Evolutionary conservation across 208 protist species (phyloP), one percentile per base, ranked within the genome.

Genomic region (Crithidia bombi): DNA sequence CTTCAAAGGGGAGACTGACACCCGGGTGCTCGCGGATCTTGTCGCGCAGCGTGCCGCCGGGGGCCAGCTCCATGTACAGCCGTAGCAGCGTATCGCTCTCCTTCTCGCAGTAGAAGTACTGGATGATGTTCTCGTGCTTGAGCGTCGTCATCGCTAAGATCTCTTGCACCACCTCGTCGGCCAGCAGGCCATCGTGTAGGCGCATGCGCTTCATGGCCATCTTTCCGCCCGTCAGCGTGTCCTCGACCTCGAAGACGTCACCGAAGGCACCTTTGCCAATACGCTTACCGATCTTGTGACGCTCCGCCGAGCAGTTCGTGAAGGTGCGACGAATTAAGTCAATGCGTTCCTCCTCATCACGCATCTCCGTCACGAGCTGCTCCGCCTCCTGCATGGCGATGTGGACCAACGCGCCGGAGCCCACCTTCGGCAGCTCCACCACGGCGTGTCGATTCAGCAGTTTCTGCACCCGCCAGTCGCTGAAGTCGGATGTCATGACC

Each of bases 101-200:
- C 64, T 97, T 92, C 51, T 93, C 83, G 62, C 95, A 97, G 76
- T 87, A 91, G 66, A 96, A 97, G 77, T 98, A 98, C 65, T 91
- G 90, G 33, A 98, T 96, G 64, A 98, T 97, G 77, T 98, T 97
- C 39, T 94, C 86, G 75, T 98, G 93, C 47, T 85, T 81, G 41
- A 98, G 76, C 25, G 77, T 70, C n/a, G 90, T 95, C 91, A 97
- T 96, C 25, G 95, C 81, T 17, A 89, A 67, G 26, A 98, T 92
- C 64, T 98, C 93, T 51, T 91, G 80, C 59, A 95, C 77, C 19
- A 96, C 62, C 55, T 87, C 85, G 44, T 92, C 87, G 1, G 82
- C 89, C 7, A 84, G 43, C 12, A 87, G 79, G 11, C 94, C 83
- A 38, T 98, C 91, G 69, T 93, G 98, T 41, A 96, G 74, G 52